Evolutionary conservation across 768 basidiomycete species (phyloP), one percentile per base, ranked within the genome.

Genomic region (Boletus rex-veris): DNA sequence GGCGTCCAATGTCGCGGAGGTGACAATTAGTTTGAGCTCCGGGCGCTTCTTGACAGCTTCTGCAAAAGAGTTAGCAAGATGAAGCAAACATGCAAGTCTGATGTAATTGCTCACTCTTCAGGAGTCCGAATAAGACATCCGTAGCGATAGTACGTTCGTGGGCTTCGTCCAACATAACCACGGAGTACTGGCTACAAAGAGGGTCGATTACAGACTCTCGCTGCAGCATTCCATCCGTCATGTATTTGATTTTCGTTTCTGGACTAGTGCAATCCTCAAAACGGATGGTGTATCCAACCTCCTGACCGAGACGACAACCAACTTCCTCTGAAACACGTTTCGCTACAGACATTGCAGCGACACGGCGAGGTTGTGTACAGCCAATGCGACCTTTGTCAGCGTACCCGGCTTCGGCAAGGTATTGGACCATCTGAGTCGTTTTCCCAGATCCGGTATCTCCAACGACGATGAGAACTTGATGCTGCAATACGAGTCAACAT

Each of bases 201-300:
- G 96, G 96, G 65, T 99, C 97, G 66, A 98, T 90, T 49, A 99
- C 76, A 59, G 89, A 92, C 77, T 99, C 97, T 73, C 97, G 84
- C 65, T 98, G 92, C 24, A 99, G 80, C 93, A 99, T 98, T 76
- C 97, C 97, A 67, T 98, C 97, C 65, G 97, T 99, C 97, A 99
- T 98, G 80, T 97, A 99, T 73, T 98, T 99, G 80, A 99, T 99
- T 66, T 90, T 86, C 4, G 97, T 98, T 73, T 99, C 97, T 4
- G 97, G 96, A 66, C 93, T 90, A 7, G 97, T 98, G 72, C 96
- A 94, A 71, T 99, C 97, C 75, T 99, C 97, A 71, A 99, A 99
- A 76, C 97, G 96, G 63, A 99, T 98, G 7, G 90, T 90, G 69
- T 99, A 99, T 7, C 97, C 97, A 57, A 99, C 96, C 70, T 98